phyloP scores from a whole-genome alignment of 164 flowering plant species.

The Tetrastigma voinierianum region DNA sequence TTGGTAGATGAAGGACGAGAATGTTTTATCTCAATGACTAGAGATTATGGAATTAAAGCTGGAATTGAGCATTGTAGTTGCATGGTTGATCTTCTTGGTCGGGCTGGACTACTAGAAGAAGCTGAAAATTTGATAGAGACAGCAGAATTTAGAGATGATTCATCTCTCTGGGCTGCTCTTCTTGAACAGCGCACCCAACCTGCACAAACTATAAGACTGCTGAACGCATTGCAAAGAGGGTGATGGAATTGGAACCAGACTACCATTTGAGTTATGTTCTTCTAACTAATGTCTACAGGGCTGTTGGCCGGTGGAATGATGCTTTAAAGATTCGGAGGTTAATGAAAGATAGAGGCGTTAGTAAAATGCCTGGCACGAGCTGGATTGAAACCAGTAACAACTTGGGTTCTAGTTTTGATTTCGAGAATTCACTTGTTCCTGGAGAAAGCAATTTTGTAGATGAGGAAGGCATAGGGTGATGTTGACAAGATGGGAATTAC shows the following conservation, averaged over 20 bases:
- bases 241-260: conserved; percentile 70
- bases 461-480: background rate
- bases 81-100: conserved; percentile 87
- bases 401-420: conserved; percentile 5
- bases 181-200: conserved; percentile 80
- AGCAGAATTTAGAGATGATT: conserved; percentile 42
- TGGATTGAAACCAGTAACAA: conserved; percentile 55
- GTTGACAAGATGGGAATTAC: background rate
- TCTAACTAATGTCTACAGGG: conserved; percentile 63
- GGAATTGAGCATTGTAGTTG: conserved; percentile 74
- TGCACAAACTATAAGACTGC: conserved; percentile 46
- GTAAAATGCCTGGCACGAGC: conserved; percentile 70
- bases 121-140: conserved; percentile 65
- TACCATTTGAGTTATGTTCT: conserved; percentile 75
- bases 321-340: conserved; percentile 44
- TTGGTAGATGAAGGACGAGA: conserved; percentile 64
- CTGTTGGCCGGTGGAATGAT: conserved; percentile 67
- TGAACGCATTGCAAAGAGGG: conserved; percentile 70
- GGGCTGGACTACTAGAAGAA: conserved; percentile 82
- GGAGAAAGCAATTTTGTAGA: background rate
- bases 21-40: conserved; percentile 53
- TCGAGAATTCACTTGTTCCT: background rate
- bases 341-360: conserved; percentile 62
- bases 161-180: conserved; percentile 75
- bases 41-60: conserved; percentile 49